A percentile compares a stretch with the other conserved stretches of the same genome.
Evolutionary conservation across 228 moss, liverwort and hornwort genomes (phyloP).

Genomic region (Sphagnum fallax): DNA sequence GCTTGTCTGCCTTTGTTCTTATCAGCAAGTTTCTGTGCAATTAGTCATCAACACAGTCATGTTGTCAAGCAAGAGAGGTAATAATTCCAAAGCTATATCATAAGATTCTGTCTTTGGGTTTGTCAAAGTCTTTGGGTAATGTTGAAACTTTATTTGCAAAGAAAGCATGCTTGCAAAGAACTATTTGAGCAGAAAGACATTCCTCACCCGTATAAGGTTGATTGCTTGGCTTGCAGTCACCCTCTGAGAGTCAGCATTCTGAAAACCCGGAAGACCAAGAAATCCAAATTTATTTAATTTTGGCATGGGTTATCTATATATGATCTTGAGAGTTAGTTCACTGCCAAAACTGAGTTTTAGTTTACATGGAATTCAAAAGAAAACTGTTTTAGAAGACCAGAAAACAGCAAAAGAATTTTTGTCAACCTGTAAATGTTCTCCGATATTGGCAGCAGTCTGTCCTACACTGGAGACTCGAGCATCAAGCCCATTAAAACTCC

Average conservation of each 20-base stretch:
- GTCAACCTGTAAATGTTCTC: conserved; percentile 76
- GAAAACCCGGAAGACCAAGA: conserved; percentile 3
- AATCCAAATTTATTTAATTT: too few species aligned
- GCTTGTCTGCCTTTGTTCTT: neutral
- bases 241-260: conserved; percentile 84
- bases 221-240: conserved; percentile 61
- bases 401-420: neutral
- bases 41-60: neutral
- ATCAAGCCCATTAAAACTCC: conserved; percentile 75
- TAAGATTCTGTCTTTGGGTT: neutral
- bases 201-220: conserved; percentile 61
- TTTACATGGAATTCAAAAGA: too few species aligned
- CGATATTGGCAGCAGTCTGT: conserved; percentile 86
- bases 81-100: neutral
- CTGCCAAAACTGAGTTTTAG: too few species aligned
- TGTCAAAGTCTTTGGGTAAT: neutral
- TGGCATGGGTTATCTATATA: too few species aligned
- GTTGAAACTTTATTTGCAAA: neutral
- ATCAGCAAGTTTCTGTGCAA: neutral
- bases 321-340: too few species aligned
- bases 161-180: neutral
- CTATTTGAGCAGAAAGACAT: neutral
- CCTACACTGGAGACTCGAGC: conserved; percentile 67
- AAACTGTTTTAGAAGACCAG: too few species aligned
- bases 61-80: neutral